Percentiles rank a stretch among this genome's conserved stretches.
Evolutionary conservation across 192 early-diverging fungal species (phyloP).

Genomic region (Podila minutissima): DNA sequence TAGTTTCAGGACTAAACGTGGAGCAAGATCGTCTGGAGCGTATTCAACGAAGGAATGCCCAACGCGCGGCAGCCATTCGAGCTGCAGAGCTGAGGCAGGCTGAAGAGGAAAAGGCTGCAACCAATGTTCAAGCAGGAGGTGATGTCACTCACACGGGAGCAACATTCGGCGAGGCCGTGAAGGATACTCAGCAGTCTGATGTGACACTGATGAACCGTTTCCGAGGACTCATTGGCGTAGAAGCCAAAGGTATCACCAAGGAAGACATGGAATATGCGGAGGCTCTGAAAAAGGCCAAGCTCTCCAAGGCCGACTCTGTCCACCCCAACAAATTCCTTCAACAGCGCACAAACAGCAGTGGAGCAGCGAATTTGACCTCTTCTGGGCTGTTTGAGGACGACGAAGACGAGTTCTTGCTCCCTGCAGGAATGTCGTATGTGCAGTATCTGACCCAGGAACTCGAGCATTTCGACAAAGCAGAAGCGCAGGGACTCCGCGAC

Average conservation of each 20-base stretch:
- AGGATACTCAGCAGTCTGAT: background rate
- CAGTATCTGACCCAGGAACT: slow-evolving; percentile 43
- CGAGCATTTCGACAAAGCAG: slow-evolving; percentile 38
- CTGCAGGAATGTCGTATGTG: slow-evolving; percentile 31
- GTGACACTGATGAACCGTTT: slow-evolving; percentile 8
- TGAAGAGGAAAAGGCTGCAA: slow-evolving; percentile 21
- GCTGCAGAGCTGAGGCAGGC: slow-evolving; percentile 21
- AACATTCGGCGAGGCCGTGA: background rate
- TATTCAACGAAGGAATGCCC: slow-evolving; percentile 35
- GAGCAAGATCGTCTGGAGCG: slow-evolving; percentile 49
- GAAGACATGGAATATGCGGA: slow-evolving; percentile 40
- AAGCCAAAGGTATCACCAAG: slow-evolving; percentile 5
- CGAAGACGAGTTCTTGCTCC: slow-evolving; percentile 27
- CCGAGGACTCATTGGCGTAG: slow-evolving; percentile 10
- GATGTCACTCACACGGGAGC: background rate
- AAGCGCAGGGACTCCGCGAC: slow-evolving; percentile 39
- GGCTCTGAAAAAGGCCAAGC: slow-evolving; percentile 18
- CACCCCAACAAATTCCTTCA: slow-evolving; percentile 25
- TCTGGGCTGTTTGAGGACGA: slow-evolving; percentile 17
- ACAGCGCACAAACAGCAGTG: slow-evolving; percentile 7
- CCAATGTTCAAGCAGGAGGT: background rate
- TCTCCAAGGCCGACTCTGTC: slow-evolving; percentile 3
- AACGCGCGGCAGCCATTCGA: slow-evolving; percentile 25
- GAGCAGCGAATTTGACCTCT: background rate
- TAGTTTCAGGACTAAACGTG: slow-evolving; percentile 38